A percentile compares a stretch with the other conserved stretches of the same genome.
Conservation (phyloP, 257 asterid species). For the Ballota nigra region DNA sequence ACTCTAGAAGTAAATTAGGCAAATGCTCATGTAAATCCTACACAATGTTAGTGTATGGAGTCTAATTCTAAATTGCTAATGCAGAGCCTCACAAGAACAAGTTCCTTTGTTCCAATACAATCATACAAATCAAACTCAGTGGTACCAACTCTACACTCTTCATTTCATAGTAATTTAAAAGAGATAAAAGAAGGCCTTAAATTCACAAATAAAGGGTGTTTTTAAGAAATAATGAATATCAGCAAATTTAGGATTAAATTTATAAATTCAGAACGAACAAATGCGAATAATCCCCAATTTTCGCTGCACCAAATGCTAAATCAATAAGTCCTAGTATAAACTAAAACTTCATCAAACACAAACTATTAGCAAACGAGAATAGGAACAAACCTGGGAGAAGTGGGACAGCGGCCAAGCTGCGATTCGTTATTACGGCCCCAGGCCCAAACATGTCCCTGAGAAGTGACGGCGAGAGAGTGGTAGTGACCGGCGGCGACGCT, state of each 20-base stretch:
- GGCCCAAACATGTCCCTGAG: constrained; percentile 76
- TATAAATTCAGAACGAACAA: background rate
- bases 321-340: background rate
- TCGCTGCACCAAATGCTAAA: background rate
- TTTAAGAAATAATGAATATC: background rate
- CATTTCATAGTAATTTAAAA: background rate
- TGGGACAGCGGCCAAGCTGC: constrained; percentile 71
- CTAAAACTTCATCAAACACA: background rate
- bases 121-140: background rate
- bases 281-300: background rate
- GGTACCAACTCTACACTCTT: background rate
- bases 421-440: constrained; percentile 86
- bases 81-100: background rate
- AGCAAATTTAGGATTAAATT: background rate
- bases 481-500: constrained; percentile 82
- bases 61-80: background rate
- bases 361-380: background rate
- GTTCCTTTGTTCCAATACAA: background rate
- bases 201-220: background rate
- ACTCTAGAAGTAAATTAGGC: background rate
- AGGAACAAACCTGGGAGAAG: constrained; percentile 53
- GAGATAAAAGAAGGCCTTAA: background rate
- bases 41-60: background rate
- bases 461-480: constrained; percentile 89
- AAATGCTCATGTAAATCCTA: background rate